Percentiles rank a stretch among this genome's conserved stretches.
phyloP scores from a whole-genome alignment of 1,139 yeast genomes.

The Arxiozyma telluris region DNA sequence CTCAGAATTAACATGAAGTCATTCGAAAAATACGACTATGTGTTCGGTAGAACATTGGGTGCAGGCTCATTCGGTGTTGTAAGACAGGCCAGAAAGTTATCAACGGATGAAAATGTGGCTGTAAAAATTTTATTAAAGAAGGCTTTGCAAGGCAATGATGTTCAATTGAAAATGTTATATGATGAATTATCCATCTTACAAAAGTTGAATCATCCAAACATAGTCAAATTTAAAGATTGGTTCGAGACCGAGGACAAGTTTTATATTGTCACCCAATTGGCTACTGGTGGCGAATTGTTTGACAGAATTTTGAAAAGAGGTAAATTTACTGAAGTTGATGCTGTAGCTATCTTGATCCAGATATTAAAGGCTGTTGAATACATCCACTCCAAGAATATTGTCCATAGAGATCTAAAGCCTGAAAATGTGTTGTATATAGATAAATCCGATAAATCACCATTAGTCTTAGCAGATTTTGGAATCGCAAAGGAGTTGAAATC shows the following conservation, averaged over 20 bases:
- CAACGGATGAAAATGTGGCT: conserved; percentile 67
- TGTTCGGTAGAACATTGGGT: conserved; percentile 73
- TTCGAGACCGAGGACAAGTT: conserved; percentile 76
- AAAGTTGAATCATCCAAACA: conserved; percentile 65
- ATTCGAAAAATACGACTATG: conserved; percentile 36
- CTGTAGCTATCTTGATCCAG: conserved; percentile 59
- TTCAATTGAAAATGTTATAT: conserved; percentile 43
- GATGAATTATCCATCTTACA: conserved; percentile 68
- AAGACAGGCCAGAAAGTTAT: conserved; percentile 55
- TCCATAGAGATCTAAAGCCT: conserved; percentile 86
- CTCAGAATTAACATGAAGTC: background rate
- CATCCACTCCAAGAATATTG: conserved; percentile 65
- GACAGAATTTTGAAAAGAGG: conserved; percentile 74
- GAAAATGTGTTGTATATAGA: conserved; percentile 63
- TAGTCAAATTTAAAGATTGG: conserved; percentile 79
- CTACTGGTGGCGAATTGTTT: conserved; percentile 87
- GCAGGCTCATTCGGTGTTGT: conserved; percentile 92
- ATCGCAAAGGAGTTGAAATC: conserved; percentile 66
- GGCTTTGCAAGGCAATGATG: conserved; percentile 66
- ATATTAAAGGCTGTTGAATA: conserved; percentile 66
- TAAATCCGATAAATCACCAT: conserved; percentile 45
- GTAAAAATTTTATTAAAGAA: conserved; percentile 77
- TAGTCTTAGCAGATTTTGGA: conserved; percentile 88
- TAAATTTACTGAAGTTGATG: conserved; percentile 77
- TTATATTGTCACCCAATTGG: conserved; percentile 65